Conservation (phyloP, 352 stramenopile genomes). For the Aphanomyces cochlioides region DNA sequence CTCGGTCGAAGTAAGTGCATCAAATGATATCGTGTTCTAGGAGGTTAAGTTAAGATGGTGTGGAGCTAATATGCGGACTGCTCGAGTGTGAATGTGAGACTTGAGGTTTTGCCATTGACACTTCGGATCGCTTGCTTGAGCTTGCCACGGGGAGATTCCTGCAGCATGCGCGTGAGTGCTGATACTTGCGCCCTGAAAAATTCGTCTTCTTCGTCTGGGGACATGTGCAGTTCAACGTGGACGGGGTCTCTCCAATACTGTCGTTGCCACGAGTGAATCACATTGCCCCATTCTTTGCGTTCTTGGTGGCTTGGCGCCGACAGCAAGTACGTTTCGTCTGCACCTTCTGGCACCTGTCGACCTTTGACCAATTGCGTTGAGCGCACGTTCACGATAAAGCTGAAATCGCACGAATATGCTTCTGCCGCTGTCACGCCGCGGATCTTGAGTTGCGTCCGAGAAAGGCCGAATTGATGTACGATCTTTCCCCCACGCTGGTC, state of each 20-base stretch:
- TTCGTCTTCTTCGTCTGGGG: conserved; percentile 56
- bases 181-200: conserved; percentile 71
- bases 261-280: conserved; percentile 81
- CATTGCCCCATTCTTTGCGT: conserved; percentile 81
- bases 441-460: conserved; percentile 72
- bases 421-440: conserved; percentile 66
- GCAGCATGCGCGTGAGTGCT: conserved; percentile 35
- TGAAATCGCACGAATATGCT: conserved; percentile 65
- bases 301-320: conserved; percentile 70
- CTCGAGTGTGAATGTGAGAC: not conserved
- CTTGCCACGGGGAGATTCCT: conserved; percentile 25
- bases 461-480: conserved; percentile 60
- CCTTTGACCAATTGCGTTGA: conserved; percentile 69
- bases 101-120: not conserved
- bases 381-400: conserved; percentile 69
- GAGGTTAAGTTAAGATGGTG: not conserved
- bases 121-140: not conserved
- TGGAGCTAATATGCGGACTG: conserved; percentile 5
- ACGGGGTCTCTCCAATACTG: conserved; percentile 83
- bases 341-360: conserved; percentile 56
- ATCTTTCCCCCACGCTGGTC: conserved; percentile 61
- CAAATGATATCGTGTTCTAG: too few relatives aligned
- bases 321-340: conserved; percentile 52
- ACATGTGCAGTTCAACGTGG: conserved; percentile 46
- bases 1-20: too few relatives aligned